Evolutionary conservation across 2,329 filamentous ascomycete species (phyloP), one percentile per base, ranked within the genome.

Genomic region (Alternaria sp.): DNA sequence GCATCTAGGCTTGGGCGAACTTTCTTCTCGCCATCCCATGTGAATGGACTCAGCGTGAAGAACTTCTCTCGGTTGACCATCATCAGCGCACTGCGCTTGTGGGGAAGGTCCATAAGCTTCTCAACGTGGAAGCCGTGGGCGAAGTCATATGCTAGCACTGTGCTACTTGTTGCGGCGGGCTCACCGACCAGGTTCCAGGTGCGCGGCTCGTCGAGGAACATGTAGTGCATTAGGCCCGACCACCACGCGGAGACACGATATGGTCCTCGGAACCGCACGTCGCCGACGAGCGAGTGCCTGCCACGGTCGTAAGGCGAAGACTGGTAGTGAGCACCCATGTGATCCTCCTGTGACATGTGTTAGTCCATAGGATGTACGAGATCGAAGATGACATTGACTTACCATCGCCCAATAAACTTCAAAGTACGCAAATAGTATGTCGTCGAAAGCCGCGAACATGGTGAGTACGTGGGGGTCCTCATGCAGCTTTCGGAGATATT

Each of bases 321-420:
- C 49, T 84, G 80, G 72, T 87, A 87, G 76, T 89, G 84, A 1
- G 86, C 86, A 43, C 87, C 87, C 69, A 86, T 84, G 64, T 88
- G 85, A 65, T 89, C 87, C 76, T 89, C 87, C 83, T 85, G 66
- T 17, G 12, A 46, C 11, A 49, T 40, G 13, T 40, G 56, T 78
- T 58, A 77, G 28, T 32, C 26, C 26, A 28, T 28, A 28, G 26
- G 26, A 12, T 28, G 26, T 28, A 28, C 26, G 26, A 28, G 10
- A 28, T 28, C 26, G 26, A 5, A 28, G 26, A 28, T 12, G 26
- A 28, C 12, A 0, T 32, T 52, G 21, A 69, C 79, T 65, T 80
- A 87, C 86, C 83, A 88, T 89, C 36, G 88, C 90, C 91, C 91
- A 94, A 78, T 93, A 94, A 2, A 93, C 83, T 77, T 95, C 92